Evolutionary conservation across 495 filamentous ascomycete species (phyloP).

Genomic region (Penicillium coprophilum): DNA sequence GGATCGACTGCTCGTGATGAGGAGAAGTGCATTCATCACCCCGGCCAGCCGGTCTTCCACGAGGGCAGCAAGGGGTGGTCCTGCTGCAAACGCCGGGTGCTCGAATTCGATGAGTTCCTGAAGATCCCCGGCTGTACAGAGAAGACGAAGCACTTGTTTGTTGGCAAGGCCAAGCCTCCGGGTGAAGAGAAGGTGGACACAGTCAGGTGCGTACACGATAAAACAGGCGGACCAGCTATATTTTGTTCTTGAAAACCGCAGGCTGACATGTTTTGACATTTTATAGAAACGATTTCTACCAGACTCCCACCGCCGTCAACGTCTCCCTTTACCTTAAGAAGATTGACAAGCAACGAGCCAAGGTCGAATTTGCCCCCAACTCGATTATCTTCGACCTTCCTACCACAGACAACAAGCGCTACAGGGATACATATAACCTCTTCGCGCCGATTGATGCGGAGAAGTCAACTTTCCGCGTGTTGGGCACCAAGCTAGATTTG

Average conservation of each 20-base stretch:
- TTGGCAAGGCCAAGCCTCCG: conserved; percentile 70
- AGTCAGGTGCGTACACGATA: conserved; percentile 61
- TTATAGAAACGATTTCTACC: conserved; percentile 86
- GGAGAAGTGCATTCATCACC: conserved; percentile 84
- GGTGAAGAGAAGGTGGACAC: conserved; percentile 59
- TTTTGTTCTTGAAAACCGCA: not conserved
- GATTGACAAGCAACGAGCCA: conserved; percentile 78
- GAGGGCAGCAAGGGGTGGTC: conserved; percentile 97
- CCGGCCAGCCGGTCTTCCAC: conserved; percentile 87
- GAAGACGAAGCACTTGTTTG: conserved; percentile 78
- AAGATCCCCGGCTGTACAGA: conserved; percentile 87
- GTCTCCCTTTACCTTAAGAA: conserved; percentile 96
- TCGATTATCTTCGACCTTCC: conserved; percentile 72
- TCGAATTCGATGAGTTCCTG: conserved; percentile 98
- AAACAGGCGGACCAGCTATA: not conserved
- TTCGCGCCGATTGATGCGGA: conserved; percentile 73
- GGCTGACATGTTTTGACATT: not conserved
- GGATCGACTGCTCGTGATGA: conserved; percentile 59
- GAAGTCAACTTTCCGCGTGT: conserved; percentile 74
- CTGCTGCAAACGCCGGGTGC: conserved; percentile 91
- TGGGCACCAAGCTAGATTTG: conserved; percentile 95
- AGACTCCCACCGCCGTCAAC: conserved; percentile 81
- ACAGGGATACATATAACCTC: conserved; percentile 69
- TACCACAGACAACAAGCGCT: conserved; percentile 83
- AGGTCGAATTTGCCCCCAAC: conserved; percentile 61